A percentile compares a stretch with the other conserved stretches of the same genome.
phyloP scores from a whole-genome alignment of 2,329 filamentous ascomycete genomes.

The Diaporthe capsici region DNA sequence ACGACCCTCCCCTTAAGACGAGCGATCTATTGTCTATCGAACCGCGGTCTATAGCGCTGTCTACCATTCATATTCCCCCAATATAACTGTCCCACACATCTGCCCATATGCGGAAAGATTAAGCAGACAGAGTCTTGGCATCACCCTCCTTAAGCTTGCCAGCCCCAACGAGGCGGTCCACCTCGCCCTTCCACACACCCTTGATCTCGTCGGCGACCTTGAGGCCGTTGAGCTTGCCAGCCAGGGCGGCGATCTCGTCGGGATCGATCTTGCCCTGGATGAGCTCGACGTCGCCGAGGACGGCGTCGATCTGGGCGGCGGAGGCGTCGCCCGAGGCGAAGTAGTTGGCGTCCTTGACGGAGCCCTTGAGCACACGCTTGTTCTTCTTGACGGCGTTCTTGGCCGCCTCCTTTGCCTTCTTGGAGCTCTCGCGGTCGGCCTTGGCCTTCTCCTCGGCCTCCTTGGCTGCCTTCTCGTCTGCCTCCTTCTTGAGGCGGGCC shows the following conservation, averaged over 20 bases:
- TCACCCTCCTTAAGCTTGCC: slow-evolving; percentile 92
- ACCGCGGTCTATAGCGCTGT: slow-evolving; percentile 23
- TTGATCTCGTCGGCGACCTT: slow-evolving; percentile 90
- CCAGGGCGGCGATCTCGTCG: slow-evolving; percentile 89
- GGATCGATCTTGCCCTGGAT: slow-evolving; percentile 90
- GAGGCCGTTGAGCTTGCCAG: slow-evolving; percentile 82
- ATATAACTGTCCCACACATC: neutral
- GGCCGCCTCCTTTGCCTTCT: slow-evolving; percentile 98
- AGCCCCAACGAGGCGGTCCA: slow-evolving; percentile 81
- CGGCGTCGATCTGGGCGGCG: slow-evolving; percentile 83
- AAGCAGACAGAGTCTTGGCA: slow-evolving; percentile 72
- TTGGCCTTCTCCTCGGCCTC: slow-evolving; percentile 92
- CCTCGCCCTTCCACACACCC: slow-evolving; percentile 83
- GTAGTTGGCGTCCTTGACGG: slow-evolving; percentile 98
- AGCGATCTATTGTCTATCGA: slow-evolving; percentile 32
- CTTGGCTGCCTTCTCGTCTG: slow-evolving; percentile 83
- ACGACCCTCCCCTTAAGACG: neutral
- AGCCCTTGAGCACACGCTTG: slow-evolving; percentile 95
- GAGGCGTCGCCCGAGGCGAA: slow-evolving; percentile 81
- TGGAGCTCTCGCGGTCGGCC: slow-evolving; percentile 82
- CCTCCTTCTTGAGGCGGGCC: slow-evolving; percentile 84
- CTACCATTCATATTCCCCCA: neutral
- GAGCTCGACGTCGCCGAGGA: slow-evolving; percentile 87
- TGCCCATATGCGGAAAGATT: slow-evolving; percentile 33
- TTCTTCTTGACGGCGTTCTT: slow-evolving; percentile 99